Conservation (phyloP, 306 rosid species). For the Fagus crenata region DNA sequence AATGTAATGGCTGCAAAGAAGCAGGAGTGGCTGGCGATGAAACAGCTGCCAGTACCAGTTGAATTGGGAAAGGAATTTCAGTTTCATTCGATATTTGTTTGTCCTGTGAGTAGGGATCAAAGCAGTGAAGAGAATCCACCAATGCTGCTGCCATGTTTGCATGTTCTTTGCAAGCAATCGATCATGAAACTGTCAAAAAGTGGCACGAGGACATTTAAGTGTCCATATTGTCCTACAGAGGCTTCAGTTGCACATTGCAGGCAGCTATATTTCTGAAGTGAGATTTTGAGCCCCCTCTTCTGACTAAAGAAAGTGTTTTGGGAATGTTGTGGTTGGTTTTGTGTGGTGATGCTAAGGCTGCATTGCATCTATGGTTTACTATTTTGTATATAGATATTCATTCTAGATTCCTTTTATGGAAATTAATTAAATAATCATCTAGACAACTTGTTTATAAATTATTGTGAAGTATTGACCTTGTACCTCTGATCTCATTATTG, state of each 20-base stretch:
- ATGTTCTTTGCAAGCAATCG: conserved; percentile 89
- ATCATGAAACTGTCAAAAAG: conserved; percentile 69
- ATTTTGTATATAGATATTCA: conserved; percentile 50
- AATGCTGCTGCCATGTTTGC: conserved; percentile 78
- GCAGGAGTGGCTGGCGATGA: conserved; percentile 85
- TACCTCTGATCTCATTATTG: neutral
- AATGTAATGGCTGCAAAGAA: conserved; percentile 84
- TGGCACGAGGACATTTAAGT: conserved; percentile 68
- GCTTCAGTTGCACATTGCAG: conserved; percentile 62
- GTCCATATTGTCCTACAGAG: conserved; percentile 79
- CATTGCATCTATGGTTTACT: conserved; percentile 34
- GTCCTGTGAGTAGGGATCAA: conserved; percentile 91
- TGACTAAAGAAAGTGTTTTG: neutral
- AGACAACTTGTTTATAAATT: conserved; percentile 34
- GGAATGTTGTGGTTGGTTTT: conserved; percentile 1
- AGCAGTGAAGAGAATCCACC: conserved; percentile 84
- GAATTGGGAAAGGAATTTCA: conserved; percentile 82
- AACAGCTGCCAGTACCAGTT: conserved; percentile 77
- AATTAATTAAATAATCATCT: conserved; percentile 31
- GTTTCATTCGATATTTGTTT: conserved; percentile 83
- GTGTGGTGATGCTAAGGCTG: neutral
- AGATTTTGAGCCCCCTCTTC: neutral
- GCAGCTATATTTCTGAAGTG: conserved; percentile 59
- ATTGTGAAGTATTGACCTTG: neutral
- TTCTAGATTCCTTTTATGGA: conserved; percentile 31